Conservation (phyloP, 2,329 filamentous ascomycete genomes). For the Thielaviopsis euricoi region DNA sequence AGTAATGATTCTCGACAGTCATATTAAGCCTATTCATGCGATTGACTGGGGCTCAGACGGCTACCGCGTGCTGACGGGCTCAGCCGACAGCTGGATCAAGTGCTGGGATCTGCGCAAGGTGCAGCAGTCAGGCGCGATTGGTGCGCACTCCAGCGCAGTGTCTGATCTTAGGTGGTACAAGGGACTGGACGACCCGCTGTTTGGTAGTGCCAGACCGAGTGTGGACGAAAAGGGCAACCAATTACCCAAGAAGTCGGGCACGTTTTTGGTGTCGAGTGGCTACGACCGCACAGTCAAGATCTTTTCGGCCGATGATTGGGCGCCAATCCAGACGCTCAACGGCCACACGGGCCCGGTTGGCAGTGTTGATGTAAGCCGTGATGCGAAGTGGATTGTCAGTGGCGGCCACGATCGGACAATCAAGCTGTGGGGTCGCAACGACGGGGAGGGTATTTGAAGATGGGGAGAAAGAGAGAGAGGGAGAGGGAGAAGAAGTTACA, state of each 20-base stretch:
- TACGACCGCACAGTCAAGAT: constrained; percentile 94
- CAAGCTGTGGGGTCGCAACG: constrained; percentile 88
- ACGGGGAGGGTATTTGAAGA: constrained; percentile 40
- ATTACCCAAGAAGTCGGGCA: constrained; percentile 69
- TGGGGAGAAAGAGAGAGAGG: neutral
- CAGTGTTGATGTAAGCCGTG: constrained; percentile 71
- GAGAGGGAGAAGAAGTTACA: neutral
- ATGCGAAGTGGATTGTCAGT: constrained; percentile 85
- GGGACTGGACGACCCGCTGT: constrained; percentile 58
- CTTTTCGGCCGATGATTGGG: constrained; percentile 94
- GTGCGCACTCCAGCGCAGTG: constrained; percentile 80
- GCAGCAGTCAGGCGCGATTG: constrained; percentile 64
- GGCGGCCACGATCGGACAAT: constrained; percentile 89
- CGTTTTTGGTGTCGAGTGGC: constrained; percentile 78
- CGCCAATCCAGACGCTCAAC: constrained; percentile 67
- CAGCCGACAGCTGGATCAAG: constrained; percentile 88
- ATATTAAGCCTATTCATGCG: constrained; percentile 82
- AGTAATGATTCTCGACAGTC: constrained; percentile 80
- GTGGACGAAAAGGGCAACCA: constrained; percentile 48
- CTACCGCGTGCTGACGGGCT: constrained; percentile 81
- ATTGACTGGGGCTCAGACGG: constrained; percentile 88
- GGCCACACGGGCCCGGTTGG: constrained; percentile 88
- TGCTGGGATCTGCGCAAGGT: constrained; percentile 96
- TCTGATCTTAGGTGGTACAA: constrained; percentile 92
- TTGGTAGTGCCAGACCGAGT: constrained; percentile 37